phyloP scores from a whole-genome alignment of 108 stramenopile species.

The Aureococcus anophagefferens region DNA sequence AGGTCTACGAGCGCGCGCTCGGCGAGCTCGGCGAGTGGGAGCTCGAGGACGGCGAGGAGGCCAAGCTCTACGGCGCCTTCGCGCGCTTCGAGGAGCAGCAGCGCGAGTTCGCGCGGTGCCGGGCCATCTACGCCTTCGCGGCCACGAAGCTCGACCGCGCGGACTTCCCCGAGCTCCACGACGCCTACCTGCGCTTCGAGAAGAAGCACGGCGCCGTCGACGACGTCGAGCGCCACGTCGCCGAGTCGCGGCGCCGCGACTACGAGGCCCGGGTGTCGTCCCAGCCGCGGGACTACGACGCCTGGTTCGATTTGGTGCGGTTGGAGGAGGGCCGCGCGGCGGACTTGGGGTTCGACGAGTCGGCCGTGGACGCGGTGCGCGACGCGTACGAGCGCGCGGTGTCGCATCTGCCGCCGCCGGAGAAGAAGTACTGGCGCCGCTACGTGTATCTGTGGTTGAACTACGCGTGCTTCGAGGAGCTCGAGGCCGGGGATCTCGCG shows the following conservation, averaged over 20 bases:
- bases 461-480: conserved; percentile 88
- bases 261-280: conserved; percentile 63
- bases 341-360: not conserved
- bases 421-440: conserved; percentile 89
- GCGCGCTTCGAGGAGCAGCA: conserved; percentile 66
- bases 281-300: conserved; percentile 85
- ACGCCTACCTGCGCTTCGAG: conserved; percentile 74
- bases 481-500: conserved; percentile 60
- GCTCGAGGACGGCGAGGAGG: conserved; percentile 61
- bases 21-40: conserved; percentile 73
- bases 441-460: conserved; percentile 98
- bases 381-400: conserved; percentile 91
- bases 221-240: conserved; percentile 77
- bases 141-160: conserved; percentile 64
- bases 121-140: conserved; percentile 93
- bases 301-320: conserved; percentile 94
- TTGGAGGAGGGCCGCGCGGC: conserved; percentile 70
- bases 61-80: conserved; percentile 76
- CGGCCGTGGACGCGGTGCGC: conserved; percentile 53
- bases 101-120: conserved; percentile 90
- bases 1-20: conserved; percentile 81
- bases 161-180: conserved; percentile 33
- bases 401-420: conserved; percentile 70
- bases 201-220: conserved; percentile 87
- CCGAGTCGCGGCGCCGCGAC: conserved; percentile 68